Percentiles rank a stretch among this genome's conserved stretches.
Conservation (phyloP, 768 basidiomycete genomes). For the Suillus subluteus region DNA sequence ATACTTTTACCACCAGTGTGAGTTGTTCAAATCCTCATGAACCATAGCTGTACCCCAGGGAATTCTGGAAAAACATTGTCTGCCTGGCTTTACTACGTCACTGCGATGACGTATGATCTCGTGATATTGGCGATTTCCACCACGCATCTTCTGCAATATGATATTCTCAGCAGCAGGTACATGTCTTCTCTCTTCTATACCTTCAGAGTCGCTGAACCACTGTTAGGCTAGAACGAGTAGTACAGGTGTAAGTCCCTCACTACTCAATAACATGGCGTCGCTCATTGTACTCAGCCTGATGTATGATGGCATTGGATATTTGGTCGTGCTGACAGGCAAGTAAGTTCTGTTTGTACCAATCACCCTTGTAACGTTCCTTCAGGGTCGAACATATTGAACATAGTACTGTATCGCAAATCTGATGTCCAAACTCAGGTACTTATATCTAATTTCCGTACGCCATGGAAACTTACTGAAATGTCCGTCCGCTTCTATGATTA, state of each 20-base stretch:
- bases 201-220: slow-evolving; percentile 5
- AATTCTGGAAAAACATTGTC: slow-evolving; percentile 36
- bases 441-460: slow-evolving; percentile 14
- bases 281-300: slow-evolving; percentile 55
- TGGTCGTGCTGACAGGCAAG: slow-evolving; percentile 56
- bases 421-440: slow-evolving; percentile 46
- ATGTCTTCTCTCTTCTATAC: not conserved
- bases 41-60: slow-evolving; percentile 51
- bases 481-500: slow-evolving; percentile 23
- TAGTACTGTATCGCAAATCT: slow-evolving; percentile 49
- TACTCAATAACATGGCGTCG: slow-evolving; percentile 11
- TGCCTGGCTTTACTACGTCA: slow-evolving; percentile 62
- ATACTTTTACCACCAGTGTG: not conserved
- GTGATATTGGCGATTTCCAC: slow-evolving; percentile 53
- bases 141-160: slow-evolving; percentile 53
- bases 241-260: slow-evolving; percentile 29
- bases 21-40: not conserved
- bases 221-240: slow-evolving; percentile 30
- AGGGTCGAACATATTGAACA: slow-evolving; percentile 57
- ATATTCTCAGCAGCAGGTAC: slow-evolving; percentile 31
- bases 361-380: not conserved
- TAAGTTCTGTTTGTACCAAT: not conserved
- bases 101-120: slow-evolving; percentile 61
- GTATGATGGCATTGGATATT: slow-evolving; percentile 68
- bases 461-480: slow-evolving; percentile 9